Percentiles rank a stretch among this genome's conserved stretches.
Evolutionary conservation across 179 eudicot genomes (phyloP).

Genomic region (Heliamphora pulchella): DNA sequence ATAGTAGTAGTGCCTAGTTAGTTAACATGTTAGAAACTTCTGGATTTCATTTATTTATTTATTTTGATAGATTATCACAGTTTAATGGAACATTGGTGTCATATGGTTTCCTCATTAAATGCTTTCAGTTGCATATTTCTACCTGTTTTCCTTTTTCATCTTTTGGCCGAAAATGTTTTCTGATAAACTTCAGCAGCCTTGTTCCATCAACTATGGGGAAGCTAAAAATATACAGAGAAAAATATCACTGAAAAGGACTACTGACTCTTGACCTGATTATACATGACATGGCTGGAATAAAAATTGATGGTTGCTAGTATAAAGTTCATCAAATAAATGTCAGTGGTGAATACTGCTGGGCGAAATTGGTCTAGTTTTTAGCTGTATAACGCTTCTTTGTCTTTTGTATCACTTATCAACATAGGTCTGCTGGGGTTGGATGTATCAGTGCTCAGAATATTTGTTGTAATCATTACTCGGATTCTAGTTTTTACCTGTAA

Average conservation of each 20-base stretch:
- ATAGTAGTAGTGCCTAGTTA: too few species aligned
- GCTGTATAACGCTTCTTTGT: background rate
- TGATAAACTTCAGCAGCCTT: background rate
- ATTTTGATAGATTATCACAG: background rate
- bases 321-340: background rate
- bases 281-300: background rate
- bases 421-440: too few species aligned
- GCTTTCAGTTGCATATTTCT: background rate
- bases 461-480: too few species aligned
- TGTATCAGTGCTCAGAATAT: too few species aligned
- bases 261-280: background rate
- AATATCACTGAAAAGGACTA: background rate
- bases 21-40: background rate
- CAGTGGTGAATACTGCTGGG: background rate
- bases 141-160: background rate
- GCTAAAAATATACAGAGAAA: background rate
- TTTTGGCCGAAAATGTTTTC: background rate
- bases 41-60: background rate
- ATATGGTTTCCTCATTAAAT: background rate
- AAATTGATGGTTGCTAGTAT: background rate
- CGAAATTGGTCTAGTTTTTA: background rate
- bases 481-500: too few species aligned
- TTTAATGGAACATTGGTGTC: background rate
- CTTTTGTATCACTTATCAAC: background rate
- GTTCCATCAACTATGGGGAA: background rate